These are phyloP conservation scores for Erysiphe pulchra DNA, from an alignment of 2,329 filamentous ascomycete species.

Conservation along the genomic window DNA sequence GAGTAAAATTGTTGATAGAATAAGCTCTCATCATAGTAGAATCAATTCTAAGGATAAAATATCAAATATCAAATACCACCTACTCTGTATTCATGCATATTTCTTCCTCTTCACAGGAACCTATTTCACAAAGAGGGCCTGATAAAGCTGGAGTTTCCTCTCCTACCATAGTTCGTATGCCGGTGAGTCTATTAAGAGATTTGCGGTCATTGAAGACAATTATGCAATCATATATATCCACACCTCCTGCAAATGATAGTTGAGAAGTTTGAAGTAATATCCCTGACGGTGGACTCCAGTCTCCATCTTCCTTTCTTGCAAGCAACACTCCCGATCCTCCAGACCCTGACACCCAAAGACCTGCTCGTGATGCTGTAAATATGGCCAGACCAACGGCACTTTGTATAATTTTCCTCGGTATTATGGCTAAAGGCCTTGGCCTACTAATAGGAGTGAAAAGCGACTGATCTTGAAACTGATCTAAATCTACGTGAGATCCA, in stretches of 20 bases:
- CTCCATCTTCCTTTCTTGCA: conserved; percentile 59
- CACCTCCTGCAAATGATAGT: conserved; percentile 68
- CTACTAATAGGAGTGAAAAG: conserved; percentile 17
- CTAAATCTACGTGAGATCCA: too few relatives aligned
- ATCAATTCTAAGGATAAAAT: neutral
- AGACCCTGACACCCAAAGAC: conserved; percentile 73
- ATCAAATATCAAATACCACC: neutral
- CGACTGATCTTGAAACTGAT: too few relatives aligned
- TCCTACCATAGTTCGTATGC: conserved; percentile 53
- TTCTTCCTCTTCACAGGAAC: conserved; percentile 14
- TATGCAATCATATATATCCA: conserved; percentile 91
- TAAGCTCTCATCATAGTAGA: too few relatives aligned
- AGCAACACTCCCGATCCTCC: conserved; percentile 75
- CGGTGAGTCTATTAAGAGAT: conserved; percentile 63
- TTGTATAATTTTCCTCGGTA: conserved; percentile 61
- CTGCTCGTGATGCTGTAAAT: conserved; percentile 87
- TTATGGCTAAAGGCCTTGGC: conserved; percentile 47
- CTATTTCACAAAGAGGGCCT: conserved; percentile 40
- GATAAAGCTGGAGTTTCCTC: conserved; percentile 53
- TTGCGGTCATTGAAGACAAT: conserved; percentile 73
- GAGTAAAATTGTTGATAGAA: too few relatives aligned
- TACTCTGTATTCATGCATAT: conserved; percentile 32
- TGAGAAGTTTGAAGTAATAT: conserved; percentile 77
- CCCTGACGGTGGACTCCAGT: conserved; percentile 76
- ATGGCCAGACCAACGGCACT: conserved; percentile 78